Evolutionary conservation across 306 rosid species (phyloP).

Genomic region (Prinsepia uniflora): DNA sequence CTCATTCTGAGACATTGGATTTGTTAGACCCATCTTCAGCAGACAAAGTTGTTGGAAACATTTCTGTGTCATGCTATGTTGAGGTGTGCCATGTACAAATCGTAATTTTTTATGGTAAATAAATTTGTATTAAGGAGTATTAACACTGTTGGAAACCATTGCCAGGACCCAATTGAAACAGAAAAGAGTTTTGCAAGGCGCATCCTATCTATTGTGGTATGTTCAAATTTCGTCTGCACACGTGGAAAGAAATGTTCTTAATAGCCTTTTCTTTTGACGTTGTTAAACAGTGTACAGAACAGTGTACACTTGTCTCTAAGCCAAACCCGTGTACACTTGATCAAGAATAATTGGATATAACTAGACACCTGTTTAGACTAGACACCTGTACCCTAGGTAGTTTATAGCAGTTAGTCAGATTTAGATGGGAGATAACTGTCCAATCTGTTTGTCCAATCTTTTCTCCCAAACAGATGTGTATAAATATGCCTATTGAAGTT

Average conservation of each 20-base stretch:
- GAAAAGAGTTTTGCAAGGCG: conserved; percentile 83
- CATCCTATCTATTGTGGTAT: conserved; percentile 89
- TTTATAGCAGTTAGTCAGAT: too few species aligned
- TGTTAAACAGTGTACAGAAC: too few species aligned
- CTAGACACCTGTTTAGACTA: too few species aligned
- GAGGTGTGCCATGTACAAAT: conserved; percentile 52
- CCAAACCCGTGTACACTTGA: too few species aligned
- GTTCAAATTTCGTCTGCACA: conserved; percentile 22
- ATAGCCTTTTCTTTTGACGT: too few species aligned
- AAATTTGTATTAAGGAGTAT: conserved; percentile 13
- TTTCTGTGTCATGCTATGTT: conserved; percentile 65
- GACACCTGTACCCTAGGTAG: too few species aligned
- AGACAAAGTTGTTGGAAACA: conserved; percentile 60
- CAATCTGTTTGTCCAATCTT: too few species aligned
- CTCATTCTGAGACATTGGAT: conserved; percentile 45
- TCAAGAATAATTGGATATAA: too few species aligned
- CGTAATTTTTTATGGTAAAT: conserved; percentile 8
- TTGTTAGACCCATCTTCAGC: conserved; percentile 75
- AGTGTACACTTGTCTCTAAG: too few species aligned
- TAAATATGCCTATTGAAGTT: too few species aligned
- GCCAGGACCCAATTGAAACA: conserved; percentile 88
- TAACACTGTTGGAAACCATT: conserved; percentile 30
- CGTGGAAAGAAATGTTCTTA: background rate
- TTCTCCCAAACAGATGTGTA: too few species aligned
- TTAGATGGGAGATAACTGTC: too few species aligned